These are phyloP conservation scores for Cadophora gregata DNA, from an alignment of 2,329 filamentous ascomycete genomes.

Conservation along the genomic window DNA sequence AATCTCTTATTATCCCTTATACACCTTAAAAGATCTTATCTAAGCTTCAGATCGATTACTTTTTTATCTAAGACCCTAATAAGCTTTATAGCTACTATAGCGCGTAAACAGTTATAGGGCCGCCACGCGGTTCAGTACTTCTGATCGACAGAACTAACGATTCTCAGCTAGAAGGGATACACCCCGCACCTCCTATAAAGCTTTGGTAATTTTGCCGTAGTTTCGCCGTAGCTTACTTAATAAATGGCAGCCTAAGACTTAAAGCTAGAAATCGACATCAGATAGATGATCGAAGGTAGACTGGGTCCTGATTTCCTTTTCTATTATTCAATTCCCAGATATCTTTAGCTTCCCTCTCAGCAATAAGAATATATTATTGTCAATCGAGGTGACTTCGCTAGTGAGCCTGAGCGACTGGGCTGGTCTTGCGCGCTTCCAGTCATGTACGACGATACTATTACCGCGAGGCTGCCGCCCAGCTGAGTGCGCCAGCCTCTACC, in stretches of 20 bases:
- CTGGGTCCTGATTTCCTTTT: background rate
- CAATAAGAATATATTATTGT: background rate
- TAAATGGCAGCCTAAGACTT: background rate
- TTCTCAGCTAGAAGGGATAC: background rate
- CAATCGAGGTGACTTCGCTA: background rate
- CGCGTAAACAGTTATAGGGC: background rate
- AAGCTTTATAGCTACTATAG: constrained; percentile 20
- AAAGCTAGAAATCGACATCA: background rate
- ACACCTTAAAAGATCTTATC: constrained; percentile 21
- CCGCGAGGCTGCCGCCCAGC: constrained; percentile 30
- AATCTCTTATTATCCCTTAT: constrained; percentile 28
- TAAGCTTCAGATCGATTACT: constrained; percentile 14
- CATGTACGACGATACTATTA: constrained; percentile 30
- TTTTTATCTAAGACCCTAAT: constrained; percentile 16
- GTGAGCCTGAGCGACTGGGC: constrained; percentile 15
- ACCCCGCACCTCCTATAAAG: constrained; percentile 1
- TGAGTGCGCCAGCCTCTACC: constrained; percentile 34
- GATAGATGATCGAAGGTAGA: background rate
- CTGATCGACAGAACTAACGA: constrained; percentile 6
- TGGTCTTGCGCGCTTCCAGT: constrained; percentile 30
- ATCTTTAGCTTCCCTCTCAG: background rate
- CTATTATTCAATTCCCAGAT: background rate
- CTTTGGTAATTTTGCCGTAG: background rate
- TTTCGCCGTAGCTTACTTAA: background rate
- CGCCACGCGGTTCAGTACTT: background rate